Evolutionary conservation across 331 rosid genomes (phyloP), one percentile per base, ranked within the genome.

Genomic region (Rosa hybrid): DNA sequence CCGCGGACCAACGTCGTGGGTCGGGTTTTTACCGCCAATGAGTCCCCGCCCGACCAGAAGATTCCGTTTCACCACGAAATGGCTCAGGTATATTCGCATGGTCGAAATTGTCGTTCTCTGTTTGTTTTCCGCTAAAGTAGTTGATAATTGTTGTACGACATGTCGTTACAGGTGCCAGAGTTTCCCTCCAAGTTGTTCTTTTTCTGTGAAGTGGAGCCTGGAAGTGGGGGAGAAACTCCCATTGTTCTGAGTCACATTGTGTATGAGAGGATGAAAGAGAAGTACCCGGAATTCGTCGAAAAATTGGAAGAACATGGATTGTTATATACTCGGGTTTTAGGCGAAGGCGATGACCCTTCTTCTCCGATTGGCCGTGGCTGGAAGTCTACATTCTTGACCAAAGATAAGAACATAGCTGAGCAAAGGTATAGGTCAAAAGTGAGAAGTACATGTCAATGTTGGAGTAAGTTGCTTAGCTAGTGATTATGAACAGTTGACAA

Each of bases 281-380:
- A 68, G 73, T 79, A 92, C 84, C 90, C 94, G 4, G 94, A 89
- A 0, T 95, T 95, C 30, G 99, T 95, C 2, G 84, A 81, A 14
- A 84, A 83, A 48, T 72, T 95, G 46, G 98, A 95, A 84, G 84
- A 87, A 49, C 89, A 82, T 54, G 99, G 99, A 1, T 80, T 93
- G 79, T 39, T 93, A 72, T 95, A 95, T 84, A 86, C 78, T 7
- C 86, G 96, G 71, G 90, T 92, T 67, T 81, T 93, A 72, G 97
- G 94, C 4, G 91, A 95, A 86, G 92, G 67, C 0, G 97, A 95
- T 16, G 86, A 93, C 80, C 94, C 94, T 60, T 88, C 90, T 6
- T 93, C 99, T 38, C 91, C 96, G 0, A 95, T 95, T 77, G 97
- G 98, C 50, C 92, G 96, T 49, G 99, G 99, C 25, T 95, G 98